Base-by-base conservation (phyloP, 1,139 yeast species). In the Hansenula sp. region DNA sequence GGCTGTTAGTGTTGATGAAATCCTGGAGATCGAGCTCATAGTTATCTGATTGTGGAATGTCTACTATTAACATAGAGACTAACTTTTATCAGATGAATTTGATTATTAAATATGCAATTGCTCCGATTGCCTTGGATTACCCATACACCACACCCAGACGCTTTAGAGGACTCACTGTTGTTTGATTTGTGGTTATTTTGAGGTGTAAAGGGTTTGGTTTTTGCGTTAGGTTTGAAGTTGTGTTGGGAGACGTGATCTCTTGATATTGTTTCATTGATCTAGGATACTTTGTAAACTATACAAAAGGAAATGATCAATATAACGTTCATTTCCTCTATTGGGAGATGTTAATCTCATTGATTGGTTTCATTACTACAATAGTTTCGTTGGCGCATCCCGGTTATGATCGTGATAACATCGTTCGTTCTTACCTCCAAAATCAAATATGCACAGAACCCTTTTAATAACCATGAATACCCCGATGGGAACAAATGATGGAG, bases 371-470 rank as follows among this genome's bases (percentile, higher is more conserved):
- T 9, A 3, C 18, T 7, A 2, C 18, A 12, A 19, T 11, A 24
- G 32, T 34, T 33, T n/a, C 20, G 14, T 27, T 25, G 31, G 31
- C 40, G 36, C 40, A 38, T 38, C 40, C 40, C 40, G 40, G 40
- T 28, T 20, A n/a, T 13, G 29, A 33, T 36, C 30, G 3, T 36
- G 18, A 19, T 25, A 26, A 14, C 4, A 14, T 18, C 19, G 7
- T 18, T 29, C 29, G 25, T 26, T 24, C 18, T 22, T 21, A 21
- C 30, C 29, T 11, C n/a, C 21, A 6, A 8, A 22, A 35, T 17
- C 31, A 17, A 16, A 6, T 11, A 13, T 13, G 6, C 14, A 16
- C 16, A 13, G 13, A n/a, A n/a, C n/a, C n/a, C n/a, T n/a, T n/a
- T n/a, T n/a, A n/a, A n/a, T n/a, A n/a, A n/a, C n/a, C n/a, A n/a